Percentiles rank a stretch among this genome's conserved stretches.
phyloP scores from a whole-genome alignment of 192 early-diverging fungal genomes.

The Phlyctochytrium arcticum region DNA sequence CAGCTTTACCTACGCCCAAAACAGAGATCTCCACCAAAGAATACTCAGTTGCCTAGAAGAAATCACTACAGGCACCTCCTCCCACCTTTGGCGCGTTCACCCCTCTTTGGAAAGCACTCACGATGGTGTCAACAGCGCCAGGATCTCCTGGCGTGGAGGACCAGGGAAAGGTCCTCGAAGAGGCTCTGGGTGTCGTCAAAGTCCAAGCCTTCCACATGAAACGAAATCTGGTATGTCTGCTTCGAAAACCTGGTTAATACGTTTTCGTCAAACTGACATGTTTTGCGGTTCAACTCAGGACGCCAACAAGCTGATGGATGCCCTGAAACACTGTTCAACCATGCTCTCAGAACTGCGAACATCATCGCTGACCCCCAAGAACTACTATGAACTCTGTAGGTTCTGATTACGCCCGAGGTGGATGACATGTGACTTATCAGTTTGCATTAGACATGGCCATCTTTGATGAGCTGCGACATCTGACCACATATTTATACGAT shows the following conservation, averaged over 20 bases:
- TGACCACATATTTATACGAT: conserved; percentile 86
- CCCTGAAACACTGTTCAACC: conserved; percentile 96
- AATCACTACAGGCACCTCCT: no score
- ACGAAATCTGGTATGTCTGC: conserved; percentile 71
- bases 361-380: conserved; percentile 90
- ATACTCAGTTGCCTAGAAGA: no score
- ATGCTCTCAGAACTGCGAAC: conserved; percentile 97
- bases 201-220: conserved; percentile 95
- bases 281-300: conserved; percentile 43
- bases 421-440: background rate
- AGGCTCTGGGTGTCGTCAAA: conserved; percentile 89
- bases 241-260: background rate
- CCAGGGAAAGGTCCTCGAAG: conserved; percentile 88
- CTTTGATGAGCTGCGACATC: conserved; percentile 94
- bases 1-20: no score
- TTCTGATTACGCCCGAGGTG: background rate
- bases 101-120: no score
- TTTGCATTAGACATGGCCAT: conserved; percentile 82
- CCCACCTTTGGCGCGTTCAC: no score
- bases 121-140: conserved; percentile 10
- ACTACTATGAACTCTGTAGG: conserved; percentile 99
- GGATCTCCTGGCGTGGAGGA: conserved; percentile 39
- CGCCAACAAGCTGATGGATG: conserved; percentile 90
- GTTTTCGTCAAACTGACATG: background rate
- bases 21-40: no score